These are phyloP conservation scores for Xylariaceae sp. DNA, from an alignment of 2,329 filamentous ascomycete species.

Conservation along the genomic window DNA sequence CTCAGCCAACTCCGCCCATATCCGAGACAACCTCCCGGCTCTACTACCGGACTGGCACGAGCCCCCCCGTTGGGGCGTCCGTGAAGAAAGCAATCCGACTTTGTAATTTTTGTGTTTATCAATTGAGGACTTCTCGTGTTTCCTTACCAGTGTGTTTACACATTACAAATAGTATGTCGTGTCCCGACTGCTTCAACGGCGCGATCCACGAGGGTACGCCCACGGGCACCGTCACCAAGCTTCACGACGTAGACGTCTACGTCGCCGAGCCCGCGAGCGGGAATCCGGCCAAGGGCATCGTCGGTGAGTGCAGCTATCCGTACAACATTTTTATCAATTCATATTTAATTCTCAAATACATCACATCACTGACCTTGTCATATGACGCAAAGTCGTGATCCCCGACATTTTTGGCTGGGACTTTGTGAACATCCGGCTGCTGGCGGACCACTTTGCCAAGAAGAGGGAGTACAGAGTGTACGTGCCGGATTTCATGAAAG, in stretches of 20 bases:
- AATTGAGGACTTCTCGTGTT: too few relatives aligned
- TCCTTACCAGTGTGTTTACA: too few relatives aligned
- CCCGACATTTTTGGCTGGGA: constrained; percentile 52
- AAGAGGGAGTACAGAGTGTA: constrained; percentile 46
- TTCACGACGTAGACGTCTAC: constrained; percentile 47
- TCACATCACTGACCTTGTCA: too few relatives aligned
- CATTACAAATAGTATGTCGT: constrained; percentile 23
- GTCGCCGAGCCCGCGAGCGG: constrained; percentile 35
- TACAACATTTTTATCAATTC: too few relatives aligned
- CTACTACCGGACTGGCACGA: too few relatives aligned
- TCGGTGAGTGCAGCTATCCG: constrained; percentile 29
- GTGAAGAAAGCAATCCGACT: too few relatives aligned
- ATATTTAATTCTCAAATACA: too few relatives aligned
- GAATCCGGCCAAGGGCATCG: constrained; percentile 38
- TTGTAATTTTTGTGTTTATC: too few relatives aligned
- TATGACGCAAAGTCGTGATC: constrained; percentile 42
- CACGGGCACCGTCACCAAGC: constrained; percentile 37
- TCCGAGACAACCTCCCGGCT: too few relatives aligned
- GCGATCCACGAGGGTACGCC: constrained; percentile 39
- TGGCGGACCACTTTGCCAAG: constrained; percentile 50
- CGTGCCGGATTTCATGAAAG: constrained; percentile 52
- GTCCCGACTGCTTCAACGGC: constrained; percentile 41
- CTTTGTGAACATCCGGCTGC: constrained; percentile 46
- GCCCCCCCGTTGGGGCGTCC: too few relatives aligned
- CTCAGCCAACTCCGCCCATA: too few relatives aligned